Evolutionary conservation across 2,329 filamentous ascomycete species (phyloP).

Genomic region (Pyrenochaeta sp.): DNA sequence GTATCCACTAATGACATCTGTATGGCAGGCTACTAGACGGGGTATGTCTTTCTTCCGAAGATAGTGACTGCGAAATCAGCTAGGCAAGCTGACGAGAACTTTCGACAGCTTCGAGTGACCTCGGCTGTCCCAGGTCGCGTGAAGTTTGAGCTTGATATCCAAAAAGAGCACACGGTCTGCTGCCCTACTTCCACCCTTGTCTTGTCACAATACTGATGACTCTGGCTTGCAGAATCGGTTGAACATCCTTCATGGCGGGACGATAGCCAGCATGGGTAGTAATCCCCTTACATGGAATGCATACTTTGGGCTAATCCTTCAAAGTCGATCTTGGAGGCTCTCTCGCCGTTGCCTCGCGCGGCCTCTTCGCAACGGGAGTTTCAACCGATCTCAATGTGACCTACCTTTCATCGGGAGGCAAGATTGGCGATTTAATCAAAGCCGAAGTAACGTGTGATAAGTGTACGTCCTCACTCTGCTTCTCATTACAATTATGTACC

Average conservation of each 20-base stretch:
- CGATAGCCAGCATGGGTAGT: conserved; percentile 74
- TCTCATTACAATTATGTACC: neutral
- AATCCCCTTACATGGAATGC: neutral
- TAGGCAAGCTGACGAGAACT: neutral
- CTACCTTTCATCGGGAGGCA: conserved; percentile 70
- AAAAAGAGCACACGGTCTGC: conserved; percentile 76
- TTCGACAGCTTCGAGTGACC: conserved; percentile 69
- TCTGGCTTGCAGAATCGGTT: conserved; percentile 70
- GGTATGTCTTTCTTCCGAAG: conserved; percentile 35
- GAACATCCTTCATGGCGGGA: conserved; percentile 79
- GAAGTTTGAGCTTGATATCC: conserved; percentile 78
- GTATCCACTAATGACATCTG: neutral
- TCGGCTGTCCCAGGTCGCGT: conserved; percentile 72
- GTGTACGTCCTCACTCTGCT: conserved; percentile 53
- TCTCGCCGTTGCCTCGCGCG: conserved; percentile 70
- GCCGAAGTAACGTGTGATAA: conserved; percentile 72
- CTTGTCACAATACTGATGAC: conserved; percentile 1
- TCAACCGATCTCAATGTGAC: conserved; percentile 74
- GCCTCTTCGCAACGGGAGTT: conserved; percentile 71
- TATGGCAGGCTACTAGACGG: conserved; percentile 52
- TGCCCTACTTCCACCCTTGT: neutral
- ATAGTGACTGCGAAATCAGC: neutral
- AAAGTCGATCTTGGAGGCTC: conserved; percentile 71
- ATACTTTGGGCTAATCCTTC: neutral
- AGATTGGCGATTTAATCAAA: conserved; percentile 66